phyloP scores from a whole-genome alignment of 495 filamentous ascomycete species.

The Penicillium egyptiacum region DNA sequence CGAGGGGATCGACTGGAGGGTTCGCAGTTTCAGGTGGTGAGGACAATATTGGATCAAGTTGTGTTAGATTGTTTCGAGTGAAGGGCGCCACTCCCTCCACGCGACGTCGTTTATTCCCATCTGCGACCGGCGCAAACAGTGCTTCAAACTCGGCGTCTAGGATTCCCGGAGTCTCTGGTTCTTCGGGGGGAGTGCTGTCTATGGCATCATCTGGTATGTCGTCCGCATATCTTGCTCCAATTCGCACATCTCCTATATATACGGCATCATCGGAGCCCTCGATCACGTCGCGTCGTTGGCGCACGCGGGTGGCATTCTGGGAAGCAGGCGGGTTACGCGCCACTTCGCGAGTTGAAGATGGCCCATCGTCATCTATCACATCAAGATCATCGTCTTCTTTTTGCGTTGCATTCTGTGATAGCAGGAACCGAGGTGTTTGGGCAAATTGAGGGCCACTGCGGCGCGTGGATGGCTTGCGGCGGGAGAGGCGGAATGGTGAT shows the following conservation, averaged over 20 bases:
- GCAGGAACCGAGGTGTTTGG: slow-evolving; percentile 42
- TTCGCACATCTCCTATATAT: slow-evolving; percentile 2
- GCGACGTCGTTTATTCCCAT: slow-evolving; percentile 36
- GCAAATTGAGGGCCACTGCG: slow-evolving; percentile 42
- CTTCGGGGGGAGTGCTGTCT: slow-evolving; percentile 24
- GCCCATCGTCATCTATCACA: slow-evolving; percentile 26
- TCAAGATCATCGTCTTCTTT: slow-evolving; percentile 18
- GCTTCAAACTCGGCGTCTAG: slow-evolving; percentile 33
- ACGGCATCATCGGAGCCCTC: slow-evolving; percentile 37
- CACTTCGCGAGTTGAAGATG: slow-evolving; percentile 19
- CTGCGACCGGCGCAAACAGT: slow-evolving; percentile 28
- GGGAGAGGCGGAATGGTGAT: slow-evolving; percentile 37
- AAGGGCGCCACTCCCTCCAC: slow-evolving; percentile 9
- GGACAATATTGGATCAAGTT: slow-evolving; percentile 14
- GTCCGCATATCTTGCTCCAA: background rate
- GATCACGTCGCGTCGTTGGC: slow-evolving; percentile 35
- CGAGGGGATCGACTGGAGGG: background rate
- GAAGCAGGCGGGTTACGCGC: slow-evolving; percentile 12
- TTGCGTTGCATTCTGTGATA: slow-evolving; percentile 29
- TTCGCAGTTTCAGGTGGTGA: slow-evolving; percentile 23
- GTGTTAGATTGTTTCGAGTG: slow-evolving; percentile 1
- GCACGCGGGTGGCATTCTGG: slow-evolving; percentile 9
- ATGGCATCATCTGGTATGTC: slow-evolving; percentile 17
- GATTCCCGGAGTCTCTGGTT: slow-evolving; percentile 7
- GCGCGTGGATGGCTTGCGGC: slow-evolving; percentile 30